Base-by-base conservation (phyloP, 208 protist genomes). In the Leishmania martiniquensis region DNA sequence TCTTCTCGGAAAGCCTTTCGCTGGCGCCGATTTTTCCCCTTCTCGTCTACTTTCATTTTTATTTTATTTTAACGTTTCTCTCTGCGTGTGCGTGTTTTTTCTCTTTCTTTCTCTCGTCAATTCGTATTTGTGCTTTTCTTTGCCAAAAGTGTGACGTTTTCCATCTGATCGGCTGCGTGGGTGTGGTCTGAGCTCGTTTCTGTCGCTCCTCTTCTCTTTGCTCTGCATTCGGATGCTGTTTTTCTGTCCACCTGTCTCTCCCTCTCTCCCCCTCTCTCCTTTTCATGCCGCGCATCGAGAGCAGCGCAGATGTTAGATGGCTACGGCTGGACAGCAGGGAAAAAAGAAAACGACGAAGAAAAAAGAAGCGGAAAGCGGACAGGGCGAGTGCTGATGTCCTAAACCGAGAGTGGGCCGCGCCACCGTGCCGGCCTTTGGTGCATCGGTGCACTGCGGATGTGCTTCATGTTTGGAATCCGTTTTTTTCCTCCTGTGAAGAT, bases 11-110 rank as follows among this genome's bases (percentile, higher is more conserved):
- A 47, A 15, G 34, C 42, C 22, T 68, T n/a, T 39, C 29, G 44
- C 34, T 75, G 66, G 51, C 25, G 25, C 42, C 34, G 2, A 47
- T 72, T 72, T 59, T n/a, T 20, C 0, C 34, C 1, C 6, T 44
- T 29, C 39, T 74, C 1, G 7, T 5, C 5, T 42, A 45, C 13
- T 77, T 69, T 74, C 20, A 4, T 79, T 25, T 34, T 32, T 29
- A 29, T 49, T 83, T 44, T 78, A 69, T 70, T 75, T 47, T 74
- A 75, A 72, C 72, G n/a, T 37, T 22, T 5, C 34, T 22, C 1
- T 60, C 15, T 68, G 44, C 63, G 63, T 22, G 37, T 68, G 44
- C 6, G 13, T 10, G 20, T 17, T 32, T 32, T 32, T 47, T n/a
- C n/a, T 78, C 72, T 76, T 60, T 37, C n/a, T 5, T 60, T 22